A percentile compares a stretch with the other conserved stretches of the same genome.
Conservation (phyloP, 768 basidiomycete genomes). For the Nidula microcarpa region DNA sequence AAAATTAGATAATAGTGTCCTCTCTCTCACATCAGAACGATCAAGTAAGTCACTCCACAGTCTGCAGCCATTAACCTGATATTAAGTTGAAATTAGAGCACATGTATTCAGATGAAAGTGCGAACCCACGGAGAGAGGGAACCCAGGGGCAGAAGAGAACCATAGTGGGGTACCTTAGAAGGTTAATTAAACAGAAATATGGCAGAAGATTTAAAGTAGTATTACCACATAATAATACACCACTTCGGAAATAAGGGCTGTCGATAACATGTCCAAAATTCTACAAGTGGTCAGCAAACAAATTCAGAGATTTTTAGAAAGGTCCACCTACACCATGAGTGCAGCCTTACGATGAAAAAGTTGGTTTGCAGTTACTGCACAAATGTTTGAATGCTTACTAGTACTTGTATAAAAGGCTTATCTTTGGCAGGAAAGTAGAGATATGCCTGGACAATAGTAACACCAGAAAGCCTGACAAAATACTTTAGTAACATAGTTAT, state of each 20-base stretch:
- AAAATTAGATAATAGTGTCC: too few species aligned
- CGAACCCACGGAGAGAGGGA: background rate
- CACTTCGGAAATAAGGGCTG: background rate
- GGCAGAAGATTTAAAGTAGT: background rate
- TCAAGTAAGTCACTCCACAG: background rate
- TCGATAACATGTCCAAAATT: background rate
- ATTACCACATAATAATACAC: background rate
- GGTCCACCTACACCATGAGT: background rate
- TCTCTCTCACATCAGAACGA: background rate
- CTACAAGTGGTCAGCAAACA: background rate
- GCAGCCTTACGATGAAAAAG: background rate
- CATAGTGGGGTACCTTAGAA: background rate
- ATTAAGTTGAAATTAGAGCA: too few species aligned
- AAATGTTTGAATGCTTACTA: background rate
- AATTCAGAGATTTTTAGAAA: background rate
- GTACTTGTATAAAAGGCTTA: background rate
- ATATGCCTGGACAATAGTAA: constrained; percentile 36
- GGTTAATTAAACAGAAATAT: background rate
- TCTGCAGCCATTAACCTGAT: background rate
- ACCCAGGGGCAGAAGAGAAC: background rate
- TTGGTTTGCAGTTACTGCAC: too few species aligned
- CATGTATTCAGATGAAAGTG: too few species aligned
- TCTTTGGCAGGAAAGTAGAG: background rate
- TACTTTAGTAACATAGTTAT: too few species aligned
- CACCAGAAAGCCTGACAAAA: constrained; percentile 34